Conservation (phyloP, 2,329 filamentous ascomycete genomes). For the Aspergillus proliferans region DNA sequence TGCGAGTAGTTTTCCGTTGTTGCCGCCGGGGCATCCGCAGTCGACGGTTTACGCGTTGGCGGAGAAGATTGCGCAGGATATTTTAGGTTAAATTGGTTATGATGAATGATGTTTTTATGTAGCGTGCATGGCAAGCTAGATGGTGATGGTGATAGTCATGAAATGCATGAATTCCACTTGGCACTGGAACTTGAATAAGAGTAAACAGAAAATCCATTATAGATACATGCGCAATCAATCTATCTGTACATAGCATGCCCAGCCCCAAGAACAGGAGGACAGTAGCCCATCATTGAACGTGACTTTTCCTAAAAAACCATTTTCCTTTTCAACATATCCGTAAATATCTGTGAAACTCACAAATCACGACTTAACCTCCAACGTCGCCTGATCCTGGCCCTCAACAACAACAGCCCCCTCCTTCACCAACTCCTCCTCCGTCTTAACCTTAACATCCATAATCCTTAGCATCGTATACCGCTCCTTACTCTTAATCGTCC, state of each 20-base stretch:
- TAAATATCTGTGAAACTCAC: background rate
- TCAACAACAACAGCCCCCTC: constrained; percentile 36
- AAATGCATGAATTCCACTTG: background rate
- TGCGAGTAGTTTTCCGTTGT: constrained; percentile 25
- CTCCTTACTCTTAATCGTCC: constrained; percentile 82
- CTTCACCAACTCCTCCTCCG: constrained; percentile 47
- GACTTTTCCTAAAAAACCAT: no score
- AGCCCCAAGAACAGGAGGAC: constrained; percentile 3
- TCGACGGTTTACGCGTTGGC: constrained; percentile 32
- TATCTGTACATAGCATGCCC: constrained; percentile 29
- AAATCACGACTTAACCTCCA: constrained; percentile 21
- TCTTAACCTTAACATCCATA: constrained; percentile 67
- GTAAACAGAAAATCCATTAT: constrained; percentile 11
- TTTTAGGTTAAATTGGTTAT: constrained; percentile 1
- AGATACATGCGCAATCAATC: constrained; percentile 28
- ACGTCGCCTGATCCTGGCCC: constrained; percentile 15
- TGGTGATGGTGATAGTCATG: background rate
- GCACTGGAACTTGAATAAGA: background rate
- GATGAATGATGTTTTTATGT: background rate
- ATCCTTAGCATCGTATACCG: constrained; percentile 80
- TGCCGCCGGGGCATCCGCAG: constrained; percentile 35
- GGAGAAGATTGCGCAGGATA: constrained; percentile 31
- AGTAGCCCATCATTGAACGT: background rate
- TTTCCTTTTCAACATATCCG: no score
- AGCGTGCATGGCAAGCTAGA: background rate